phyloP scores from a whole-genome alignment of 2,329 filamentous ascomycete genomes.

The Penicillium sp. region DNA sequence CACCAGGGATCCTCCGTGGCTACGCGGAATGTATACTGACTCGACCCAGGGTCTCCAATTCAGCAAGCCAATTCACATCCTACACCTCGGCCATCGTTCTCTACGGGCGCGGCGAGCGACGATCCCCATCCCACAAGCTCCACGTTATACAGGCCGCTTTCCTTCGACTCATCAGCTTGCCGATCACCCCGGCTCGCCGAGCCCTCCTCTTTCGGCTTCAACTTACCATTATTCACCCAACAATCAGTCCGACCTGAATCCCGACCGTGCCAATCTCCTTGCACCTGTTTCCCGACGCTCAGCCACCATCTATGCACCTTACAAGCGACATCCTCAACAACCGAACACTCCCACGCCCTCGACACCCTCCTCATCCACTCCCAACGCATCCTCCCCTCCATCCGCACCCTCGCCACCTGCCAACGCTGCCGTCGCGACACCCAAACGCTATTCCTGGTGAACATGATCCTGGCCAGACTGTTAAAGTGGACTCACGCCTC shows the following conservation, averaged over 20 bases:
- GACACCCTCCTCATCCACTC: background rate
- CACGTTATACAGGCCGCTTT: no score
- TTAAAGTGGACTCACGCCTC: background rate
- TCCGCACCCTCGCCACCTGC: background rate
- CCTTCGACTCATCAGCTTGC: no score
- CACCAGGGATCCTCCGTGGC: no score
- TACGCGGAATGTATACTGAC: no score
- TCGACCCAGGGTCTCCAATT: no score
- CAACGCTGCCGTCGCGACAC: background rate
- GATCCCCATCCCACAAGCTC: no score
- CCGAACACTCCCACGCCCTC: background rate
- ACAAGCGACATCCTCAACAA: background rate
- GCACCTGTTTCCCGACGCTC: background rate
- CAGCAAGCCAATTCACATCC: no score
- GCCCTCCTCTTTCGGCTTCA: no score
- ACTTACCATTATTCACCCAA: background rate
- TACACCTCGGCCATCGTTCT: no score
- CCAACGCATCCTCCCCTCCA: background rate
- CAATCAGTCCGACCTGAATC: background rate
- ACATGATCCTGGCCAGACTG: background rate
- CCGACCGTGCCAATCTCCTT: background rate
- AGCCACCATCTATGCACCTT: background rate
- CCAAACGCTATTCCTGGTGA: background rate
- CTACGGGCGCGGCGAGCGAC: no score
- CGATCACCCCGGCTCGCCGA: no score